A percentile compares a stretch with the other conserved stretches of the same genome.
Evolutionary conservation across 2,329 filamentous ascomycete species (phyloP).

Genomic region (Massarina eburnea): DNA sequence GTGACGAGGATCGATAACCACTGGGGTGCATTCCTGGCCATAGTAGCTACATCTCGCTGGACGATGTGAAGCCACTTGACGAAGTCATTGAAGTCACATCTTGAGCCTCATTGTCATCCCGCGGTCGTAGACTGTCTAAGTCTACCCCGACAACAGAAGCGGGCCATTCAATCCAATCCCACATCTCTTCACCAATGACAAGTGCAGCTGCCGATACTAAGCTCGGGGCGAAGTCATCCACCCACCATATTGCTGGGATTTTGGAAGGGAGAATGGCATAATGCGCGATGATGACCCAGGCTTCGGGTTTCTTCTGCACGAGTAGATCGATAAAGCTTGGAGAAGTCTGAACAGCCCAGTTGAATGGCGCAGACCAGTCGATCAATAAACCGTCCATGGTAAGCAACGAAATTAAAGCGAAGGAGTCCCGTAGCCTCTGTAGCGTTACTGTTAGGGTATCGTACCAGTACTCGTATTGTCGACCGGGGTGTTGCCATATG

Average conservation of each 20-base stretch:
- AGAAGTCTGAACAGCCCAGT: constrained; percentile 18
- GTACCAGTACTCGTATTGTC: constrained; percentile 27
- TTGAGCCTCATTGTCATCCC: background rate
- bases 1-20: too few species aligned
- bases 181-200: constrained; percentile 23
- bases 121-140: constrained; percentile 13
- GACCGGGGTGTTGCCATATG: constrained; percentile 24
- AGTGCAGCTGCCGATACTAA: constrained; percentile 25
- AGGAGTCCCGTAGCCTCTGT: constrained; percentile 19
- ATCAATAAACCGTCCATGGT: constrained; percentile 8
- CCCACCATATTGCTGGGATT: constrained; percentile 20
- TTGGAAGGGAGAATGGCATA: constrained; percentile 24
- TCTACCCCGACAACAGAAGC: constrained; percentile 18
- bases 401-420: constrained; percentile 26
- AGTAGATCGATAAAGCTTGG: constrained; percentile 20
- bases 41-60: background rate
- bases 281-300: constrained; percentile 33
- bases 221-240: constrained; percentile 19
- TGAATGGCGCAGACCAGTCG: constrained; percentile 24
- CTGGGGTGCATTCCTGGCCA: background rate
- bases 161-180: constrained; percentile 29
- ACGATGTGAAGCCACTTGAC: background rate
- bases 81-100: background rate
- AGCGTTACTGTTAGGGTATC: constrained; percentile 18
- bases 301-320: constrained; percentile 22